Evolutionary conservation across 192 early-diverging fungal genomes (phyloP).

Genomic region (Cladochytrium replicatum): DNA sequence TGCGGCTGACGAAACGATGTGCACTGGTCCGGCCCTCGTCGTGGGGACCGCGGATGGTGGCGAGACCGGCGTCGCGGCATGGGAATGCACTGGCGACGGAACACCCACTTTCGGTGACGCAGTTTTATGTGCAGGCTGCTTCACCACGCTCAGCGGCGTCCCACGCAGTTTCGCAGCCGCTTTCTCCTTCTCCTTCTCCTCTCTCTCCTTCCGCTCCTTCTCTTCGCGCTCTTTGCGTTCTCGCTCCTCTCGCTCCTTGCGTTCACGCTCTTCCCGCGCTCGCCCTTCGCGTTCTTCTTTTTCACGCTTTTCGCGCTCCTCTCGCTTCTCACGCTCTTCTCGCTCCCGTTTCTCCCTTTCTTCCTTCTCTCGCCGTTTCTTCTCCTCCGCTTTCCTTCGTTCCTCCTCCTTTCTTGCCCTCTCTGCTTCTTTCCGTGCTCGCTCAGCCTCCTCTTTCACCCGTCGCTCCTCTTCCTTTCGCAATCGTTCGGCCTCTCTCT

Average conservation of each 20-base stretch:
- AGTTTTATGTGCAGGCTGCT: too few species aligned
- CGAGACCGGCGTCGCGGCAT: too few species aligned
- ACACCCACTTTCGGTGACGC: too few species aligned
- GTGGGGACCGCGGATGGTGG: too few species aligned
- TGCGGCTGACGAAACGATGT: too few species aligned
- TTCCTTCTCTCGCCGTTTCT: conserved; percentile 22
- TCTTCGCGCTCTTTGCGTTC: conserved; percentile 18
- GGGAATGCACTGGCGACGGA: too few species aligned
- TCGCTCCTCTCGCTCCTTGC: conserved; percentile 31
- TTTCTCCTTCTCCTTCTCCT: conserved; percentile 33
- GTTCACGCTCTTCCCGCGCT: conserved; percentile 15
- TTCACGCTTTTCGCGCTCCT: conserved; percentile 34
- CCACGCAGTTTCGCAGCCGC: conserved; percentile 16
- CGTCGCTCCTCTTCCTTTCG: conserved; percentile 1
- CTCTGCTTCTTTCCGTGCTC: conserved; percentile 33
- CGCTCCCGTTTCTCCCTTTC: conserved; percentile 34
- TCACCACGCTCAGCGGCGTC: too few species aligned
- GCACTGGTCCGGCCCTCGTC: too few species aligned
- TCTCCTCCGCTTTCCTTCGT: conserved; percentile 40
- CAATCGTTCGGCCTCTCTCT: conserved; percentile 5
- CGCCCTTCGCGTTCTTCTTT: conserved; percentile 15
- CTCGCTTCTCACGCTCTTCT: conserved; percentile 26
- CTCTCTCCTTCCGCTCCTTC: conserved; percentile 21
- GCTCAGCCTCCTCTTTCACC: conserved; percentile 25
- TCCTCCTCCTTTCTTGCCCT: conserved; percentile 48